These are phyloP conservation scores for Garcia nutans DNA, from an alignment of 345 rosid species.

Conservation along the genomic window DNA sequence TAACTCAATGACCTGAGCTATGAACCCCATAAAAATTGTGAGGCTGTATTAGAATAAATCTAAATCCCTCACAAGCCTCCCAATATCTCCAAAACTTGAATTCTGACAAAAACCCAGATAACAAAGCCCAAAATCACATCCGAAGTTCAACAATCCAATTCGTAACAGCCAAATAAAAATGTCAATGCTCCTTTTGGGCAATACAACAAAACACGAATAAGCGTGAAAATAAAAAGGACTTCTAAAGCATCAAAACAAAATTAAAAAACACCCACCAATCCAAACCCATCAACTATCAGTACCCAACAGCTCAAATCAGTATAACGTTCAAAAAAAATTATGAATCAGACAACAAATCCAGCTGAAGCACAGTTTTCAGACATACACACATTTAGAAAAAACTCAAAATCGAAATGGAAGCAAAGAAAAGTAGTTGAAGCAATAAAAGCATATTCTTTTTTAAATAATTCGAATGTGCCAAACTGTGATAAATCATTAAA, in stretches of 20 bases:
- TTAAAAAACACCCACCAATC: background rate
- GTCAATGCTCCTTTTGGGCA: background rate
- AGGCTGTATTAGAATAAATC: conserved; percentile 10
- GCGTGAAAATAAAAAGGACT: background rate
- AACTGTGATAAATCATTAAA: conserved; percentile 1
- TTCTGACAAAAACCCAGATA: conserved; percentile 13
- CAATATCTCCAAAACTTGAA: conserved; percentile 15
- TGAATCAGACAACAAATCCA: background rate
- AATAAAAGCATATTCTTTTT: conserved; percentile 12
- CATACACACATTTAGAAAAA: background rate
- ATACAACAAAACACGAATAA: background rate
- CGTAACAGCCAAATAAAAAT: conserved; percentile 3
- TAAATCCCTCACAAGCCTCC: background rate
- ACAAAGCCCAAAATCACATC: conserved; percentile 21
- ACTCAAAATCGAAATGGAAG: background rate
- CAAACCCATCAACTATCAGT: no score
- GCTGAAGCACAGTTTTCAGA: background rate
- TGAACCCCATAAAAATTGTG: conserved; percentile 7
- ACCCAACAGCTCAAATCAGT: background rate
- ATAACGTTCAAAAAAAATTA: background rate
- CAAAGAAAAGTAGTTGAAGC: background rate
- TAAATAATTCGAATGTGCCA: conserved; percentile 11
- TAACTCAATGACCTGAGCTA: conserved; percentile 14
- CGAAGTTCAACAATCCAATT: conserved; percentile 11
- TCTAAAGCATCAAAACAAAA: background rate